Conservation (phyloP, 495 filamentous ascomycete genomes). For the Bryoglossum gracile region DNA sequence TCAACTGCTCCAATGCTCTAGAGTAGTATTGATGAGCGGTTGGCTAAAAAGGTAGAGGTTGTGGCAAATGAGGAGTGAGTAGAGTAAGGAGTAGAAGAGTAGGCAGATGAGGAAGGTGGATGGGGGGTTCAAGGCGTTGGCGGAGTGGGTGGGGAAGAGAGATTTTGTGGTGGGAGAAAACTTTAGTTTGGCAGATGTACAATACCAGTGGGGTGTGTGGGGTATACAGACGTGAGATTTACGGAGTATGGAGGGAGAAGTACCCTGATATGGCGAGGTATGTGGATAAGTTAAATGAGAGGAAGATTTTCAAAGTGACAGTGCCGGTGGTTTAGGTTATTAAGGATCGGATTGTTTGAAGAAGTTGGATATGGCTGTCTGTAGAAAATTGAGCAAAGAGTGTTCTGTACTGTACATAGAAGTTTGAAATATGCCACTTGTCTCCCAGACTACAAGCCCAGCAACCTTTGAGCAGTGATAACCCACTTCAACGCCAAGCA, state of each 20-base stretch:
- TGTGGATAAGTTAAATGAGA: neutral
- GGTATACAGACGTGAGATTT: conserved; percentile 8
- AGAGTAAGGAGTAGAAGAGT: neutral
- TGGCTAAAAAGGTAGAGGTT: conserved; percentile 9
- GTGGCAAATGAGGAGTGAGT: conserved; percentile 5
- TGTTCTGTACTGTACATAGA: too few species aligned
- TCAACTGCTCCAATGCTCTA: conserved; percentile 1
- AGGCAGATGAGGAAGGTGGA: conserved; percentile 8
- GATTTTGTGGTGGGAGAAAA: conserved; percentile 5
- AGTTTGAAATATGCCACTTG: too few species aligned
- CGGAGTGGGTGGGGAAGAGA: conserved; percentile 4
- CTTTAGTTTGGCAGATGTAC: conserved; percentile 10
- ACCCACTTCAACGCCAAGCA: too few species aligned
- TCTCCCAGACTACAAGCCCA: too few species aligned
- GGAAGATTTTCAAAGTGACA: conserved; percentile 2
- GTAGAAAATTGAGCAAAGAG: too few species aligned
- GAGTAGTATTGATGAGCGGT: conserved; percentile 3
- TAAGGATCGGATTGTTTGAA: neutral
- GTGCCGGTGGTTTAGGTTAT: conserved; percentile 4
- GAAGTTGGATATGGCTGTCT: too few species aligned
- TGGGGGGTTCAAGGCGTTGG: conserved; percentile 8
- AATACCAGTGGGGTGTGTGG: conserved; percentile 9
- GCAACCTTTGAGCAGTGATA: too few species aligned
- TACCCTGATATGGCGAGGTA: conserved; percentile 8
- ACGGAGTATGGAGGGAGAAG: conserved; percentile 5